Conservation (phyloP, 768 basidiomycete species). For the Tulasnella sp. region DNA sequence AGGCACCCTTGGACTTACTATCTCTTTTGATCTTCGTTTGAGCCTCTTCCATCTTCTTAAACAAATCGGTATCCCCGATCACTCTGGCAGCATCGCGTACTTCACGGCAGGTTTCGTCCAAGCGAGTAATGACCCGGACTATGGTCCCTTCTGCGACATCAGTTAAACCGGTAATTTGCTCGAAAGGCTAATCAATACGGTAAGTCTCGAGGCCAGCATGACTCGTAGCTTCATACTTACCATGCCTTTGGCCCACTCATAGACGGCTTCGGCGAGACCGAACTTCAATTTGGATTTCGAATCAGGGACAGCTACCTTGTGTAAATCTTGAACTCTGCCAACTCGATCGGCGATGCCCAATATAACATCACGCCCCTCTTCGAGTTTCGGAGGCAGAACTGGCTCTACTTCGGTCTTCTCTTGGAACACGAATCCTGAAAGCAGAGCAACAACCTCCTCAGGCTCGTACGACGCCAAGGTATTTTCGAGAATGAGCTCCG, state of each 20-base stretch:
- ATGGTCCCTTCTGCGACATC: constrained; percentile 97
- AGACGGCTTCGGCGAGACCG: constrained; percentile 93
- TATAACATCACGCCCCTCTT: constrained; percentile 79
- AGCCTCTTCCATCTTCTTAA: constrained; percentile 97
- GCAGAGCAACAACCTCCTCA: constrained; percentile 92
- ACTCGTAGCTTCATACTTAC: constrained; percentile 52
- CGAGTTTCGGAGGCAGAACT: constrained; percentile 72
- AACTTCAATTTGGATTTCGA: constrained; percentile 82
- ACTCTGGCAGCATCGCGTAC: constrained; percentile 96
- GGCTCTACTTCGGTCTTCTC: constrained; percentile 96
- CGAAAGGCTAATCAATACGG: constrained; percentile 71
- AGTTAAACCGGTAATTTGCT: constrained; percentile 89
- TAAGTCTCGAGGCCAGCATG: constrained; percentile 17
- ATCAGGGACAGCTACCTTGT: constrained; percentile 78
- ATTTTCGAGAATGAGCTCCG: constrained; percentile 96
- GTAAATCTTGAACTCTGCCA: constrained; percentile 72
- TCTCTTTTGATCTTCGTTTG: constrained; percentile 94
- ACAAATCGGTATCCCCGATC: constrained; percentile 92
- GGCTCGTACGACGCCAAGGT: constrained; percentile 88
- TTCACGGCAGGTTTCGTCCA: constrained; percentile 97
- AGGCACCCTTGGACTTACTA: constrained; percentile 58
- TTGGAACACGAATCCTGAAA: constrained; percentile 97
- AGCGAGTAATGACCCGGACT: constrained; percentile 90
- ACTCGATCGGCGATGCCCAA: constrained; percentile 77
- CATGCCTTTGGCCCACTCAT: constrained; percentile 99